Conservation (phyloP, 164 flowering plant genomes). For the Litsea cubeba region DNA sequence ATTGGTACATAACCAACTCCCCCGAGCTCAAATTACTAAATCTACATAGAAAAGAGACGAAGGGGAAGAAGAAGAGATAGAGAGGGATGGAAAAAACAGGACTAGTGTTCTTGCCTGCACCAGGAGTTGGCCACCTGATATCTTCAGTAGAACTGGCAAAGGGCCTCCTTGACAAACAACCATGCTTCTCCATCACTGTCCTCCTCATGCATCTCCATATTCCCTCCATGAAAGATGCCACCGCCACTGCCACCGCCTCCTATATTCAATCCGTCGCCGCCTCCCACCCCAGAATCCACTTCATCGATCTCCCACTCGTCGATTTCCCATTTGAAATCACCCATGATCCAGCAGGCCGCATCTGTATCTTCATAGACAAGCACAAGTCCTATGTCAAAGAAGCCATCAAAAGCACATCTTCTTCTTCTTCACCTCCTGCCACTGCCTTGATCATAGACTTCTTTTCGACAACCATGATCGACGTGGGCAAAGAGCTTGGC, state of each 20-base stretch:
- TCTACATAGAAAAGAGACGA: neutral
- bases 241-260: neutral
- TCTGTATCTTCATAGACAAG: neutral
- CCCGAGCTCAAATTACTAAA: too few relatives aligned
- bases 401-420: neutral
- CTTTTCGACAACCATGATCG: slow-evolving; percentile 3
- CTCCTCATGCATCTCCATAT: neutral
- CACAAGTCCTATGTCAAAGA: slow-evolving; percentile 5
- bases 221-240: neutral
- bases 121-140: slow-evolving; percentile 5
- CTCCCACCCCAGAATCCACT: slow-evolving; percentile 3
- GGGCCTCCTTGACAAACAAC: neutral
- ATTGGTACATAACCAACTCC: too few relatives aligned
- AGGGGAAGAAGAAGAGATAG: neutral
- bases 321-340: neutral
- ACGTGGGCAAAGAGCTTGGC: slow-evolving; percentile 4
- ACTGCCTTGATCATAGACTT: slow-evolving; percentile 10
- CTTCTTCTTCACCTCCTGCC: neutral
- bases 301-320: slow-evolving; percentile 3
- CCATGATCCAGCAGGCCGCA: too few relatives aligned
- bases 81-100: neutral
- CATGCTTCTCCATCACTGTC: slow-evolving; percentile 10
- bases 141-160: slow-evolving; percentile 11
- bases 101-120: slow-evolving; percentile 2
- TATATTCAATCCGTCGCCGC: slow-evolving; percentile 2